Base-by-base conservation (phyloP, 331 rosid genomes). In the Spiraea crenata region DNA sequence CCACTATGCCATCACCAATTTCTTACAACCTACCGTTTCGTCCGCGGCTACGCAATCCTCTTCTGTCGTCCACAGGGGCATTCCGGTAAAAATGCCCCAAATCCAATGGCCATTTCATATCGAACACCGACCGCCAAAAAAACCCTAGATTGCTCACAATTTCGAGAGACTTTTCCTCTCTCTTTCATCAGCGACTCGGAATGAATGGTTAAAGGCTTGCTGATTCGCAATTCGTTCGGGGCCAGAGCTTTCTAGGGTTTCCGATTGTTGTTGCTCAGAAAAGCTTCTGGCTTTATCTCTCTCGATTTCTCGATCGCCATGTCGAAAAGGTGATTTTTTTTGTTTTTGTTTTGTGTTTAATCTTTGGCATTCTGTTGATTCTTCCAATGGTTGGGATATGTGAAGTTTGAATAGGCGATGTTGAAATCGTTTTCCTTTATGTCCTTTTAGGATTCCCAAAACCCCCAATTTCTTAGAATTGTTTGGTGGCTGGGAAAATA, bases 251-350 rank as follows among this genome's bases (percentile, higher is more conserved):
- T 58, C 2, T 10, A 40, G 66, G 74, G 44, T 31, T 45, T 58
- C 52, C 41, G 20, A 54, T 20, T 69, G 13, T 40, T 20, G 15
- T 25, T 70, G 38, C 56, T 41, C 42, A 40, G 63, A 14, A 5
- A 45, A 39, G 9, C 67, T 61, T 61, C 42, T 20, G 17, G 15
- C 55, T 63, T 65, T 25, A 25, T 25, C 25, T 68, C 66, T 63
- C 69, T 74, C 48, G 60, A 15, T 46, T 52, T 19, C 41, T 51
- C 66, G 63, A 82, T 81, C 79, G 76, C 82, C 83, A 93, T 93
- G 98, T 83, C 98, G 68, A 90, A 80, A 83, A 84, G 98, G 98
- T 90, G 49, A 78, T 66, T 72, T 73, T 70, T 67, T 17, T 63
- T n/a, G n/a, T n/a, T 25, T 25, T 25, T 25, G 31, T 25, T 45